These are phyloP conservation scores for Vanrija sp. DNA, from an alignment of 1,284 basidiomycete genomes.

Conservation along the genomic window DNA sequence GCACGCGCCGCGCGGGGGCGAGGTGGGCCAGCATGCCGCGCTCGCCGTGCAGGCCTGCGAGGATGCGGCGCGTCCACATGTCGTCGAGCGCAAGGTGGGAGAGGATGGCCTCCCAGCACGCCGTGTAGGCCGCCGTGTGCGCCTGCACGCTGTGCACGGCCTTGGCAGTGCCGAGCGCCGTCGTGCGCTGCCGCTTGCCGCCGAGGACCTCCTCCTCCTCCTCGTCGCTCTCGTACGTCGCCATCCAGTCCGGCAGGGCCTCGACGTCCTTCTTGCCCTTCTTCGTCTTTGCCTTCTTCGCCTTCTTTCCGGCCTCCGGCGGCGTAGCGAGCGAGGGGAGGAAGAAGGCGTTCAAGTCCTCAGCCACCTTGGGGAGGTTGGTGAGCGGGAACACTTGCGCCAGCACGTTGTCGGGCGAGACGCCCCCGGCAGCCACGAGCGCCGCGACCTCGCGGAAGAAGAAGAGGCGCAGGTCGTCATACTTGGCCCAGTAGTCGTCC, in stretches of 20 bases:
- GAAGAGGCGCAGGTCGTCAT: constrained; percentile 81
- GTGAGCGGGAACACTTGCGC: constrained; percentile 70
- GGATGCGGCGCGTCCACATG: constrained; percentile 35
- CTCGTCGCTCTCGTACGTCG: constrained; percentile 41
- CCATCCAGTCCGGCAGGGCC: constrained; percentile 47
- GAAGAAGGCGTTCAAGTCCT: constrained; percentile 83
- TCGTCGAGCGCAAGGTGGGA: constrained; percentile 22
- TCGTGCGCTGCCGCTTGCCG: constrained; percentile 29
- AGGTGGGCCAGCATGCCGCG: constrained; percentile 44
- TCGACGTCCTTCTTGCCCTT: constrained; percentile 26
- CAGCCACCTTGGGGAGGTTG: constrained; percentile 71
- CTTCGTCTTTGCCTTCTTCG: constrained; percentile 46
- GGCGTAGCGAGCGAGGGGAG: constrained; percentile 65
- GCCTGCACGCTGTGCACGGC: constrained; percentile 31
- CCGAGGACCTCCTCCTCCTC: constrained; percentile 47
- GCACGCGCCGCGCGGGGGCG: constrained; percentile 53
- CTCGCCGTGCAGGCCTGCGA: constrained; percentile 41
- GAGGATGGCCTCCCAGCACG: constrained; percentile 37
- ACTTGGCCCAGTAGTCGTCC: constrained; percentile 49
- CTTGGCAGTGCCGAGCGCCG: constrained; percentile 36
- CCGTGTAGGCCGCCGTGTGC: constrained; percentile 34
- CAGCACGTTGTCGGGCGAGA: constrained; percentile 61
- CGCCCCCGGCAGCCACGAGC: background rate
- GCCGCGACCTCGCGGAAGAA: constrained; percentile 77
- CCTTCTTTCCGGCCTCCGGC: constrained; percentile 32